Evolutionary conservation across 768 basidiomycete species (phyloP), one percentile per base, ranked within the genome.

Genomic region (Tylopilus intermedius): DNA sequence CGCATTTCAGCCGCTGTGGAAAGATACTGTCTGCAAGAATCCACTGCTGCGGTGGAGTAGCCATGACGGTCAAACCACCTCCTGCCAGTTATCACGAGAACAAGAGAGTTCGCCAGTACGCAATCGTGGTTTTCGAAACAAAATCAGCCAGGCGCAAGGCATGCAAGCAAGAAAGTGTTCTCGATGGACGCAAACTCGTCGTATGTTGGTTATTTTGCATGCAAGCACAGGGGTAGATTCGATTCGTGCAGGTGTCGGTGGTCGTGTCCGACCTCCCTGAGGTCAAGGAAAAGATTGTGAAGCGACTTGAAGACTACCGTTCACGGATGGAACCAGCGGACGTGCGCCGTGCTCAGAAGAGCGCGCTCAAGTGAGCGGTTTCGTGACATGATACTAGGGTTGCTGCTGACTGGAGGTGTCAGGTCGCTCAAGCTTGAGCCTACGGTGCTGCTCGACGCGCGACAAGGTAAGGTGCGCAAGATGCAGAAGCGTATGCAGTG

Each of bases 101-200:
- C 22, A 66, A 71, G 51, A 70, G 59, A 11, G 65, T 76, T 55
- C 70, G 71, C 15, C 75, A 74, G 56, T 85, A 84, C 56, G 84
- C 80, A 21, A 73, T 74, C 5, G 57, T 85, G 5, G 65, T 73
- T 18, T 84, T 83, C 56, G 59, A 45, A 0, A 65, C 72, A 15
- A 56, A 67, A 29, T 43, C 49, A 5, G 73, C 73, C 33, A 76
- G 74, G 2, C 57, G 53, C 22, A 68, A 59, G 42, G 84, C 83
- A 11, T 62, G 82, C 46, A 51, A 56, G 10, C 59, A 77, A 24
- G 68, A 74, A 48, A 75, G 74, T 0, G 61, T 54, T 6, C 62
- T 84, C 29, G 61, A 67, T 8, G 77, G 72, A 9, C 65, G 62
- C 46, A 48, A 64, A 42, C 62, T 82, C 15, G 63, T 74, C 26